These are phyloP conservation scores for Tephrocybe rancida DNA, from an alignment of 768 basidiomycete species.

Conservation along the genomic window DNA sequence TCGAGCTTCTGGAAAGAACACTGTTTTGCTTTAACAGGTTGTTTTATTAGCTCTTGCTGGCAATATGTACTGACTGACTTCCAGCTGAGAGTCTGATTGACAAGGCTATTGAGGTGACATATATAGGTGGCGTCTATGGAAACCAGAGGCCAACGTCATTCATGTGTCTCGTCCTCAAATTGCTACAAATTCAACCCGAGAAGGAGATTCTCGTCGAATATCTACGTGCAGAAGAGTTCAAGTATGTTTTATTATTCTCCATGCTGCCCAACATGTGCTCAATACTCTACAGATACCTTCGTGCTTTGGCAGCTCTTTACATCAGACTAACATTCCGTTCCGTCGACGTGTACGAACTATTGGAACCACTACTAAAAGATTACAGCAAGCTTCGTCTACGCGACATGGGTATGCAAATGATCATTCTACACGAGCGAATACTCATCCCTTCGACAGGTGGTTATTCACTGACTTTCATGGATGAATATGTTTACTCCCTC, in stretches of 20 bases:
- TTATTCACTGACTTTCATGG: slow-evolving; percentile 84
- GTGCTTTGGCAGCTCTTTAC: slow-evolving; percentile 92
- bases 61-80: background rate
- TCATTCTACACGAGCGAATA: background rate
- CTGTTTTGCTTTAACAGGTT: slow-evolving; percentile 95
- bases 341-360: slow-evolving; percentile 87
- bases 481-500: slow-evolving; percentile 87
- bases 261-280: slow-evolving; percentile 1
- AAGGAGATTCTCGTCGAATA: slow-evolving; percentile 98
- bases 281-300: slow-evolving; percentile 71
- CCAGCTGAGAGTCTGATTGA: slow-evolving; percentile 93
- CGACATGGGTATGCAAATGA: slow-evolving; percentile 63
- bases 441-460: slow-evolving; percentile 55
- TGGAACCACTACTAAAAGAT: slow-evolving; percentile 95
- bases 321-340: slow-evolving; percentile 93
- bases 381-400: slow-evolving; percentile 86
- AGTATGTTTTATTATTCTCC: slow-evolving; percentile 50
- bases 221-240: slow-evolving; percentile 95
- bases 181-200: slow-evolving; percentile 96
- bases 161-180: slow-evolving; percentile 88
- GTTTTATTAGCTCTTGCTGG: slow-evolving; percentile 17
- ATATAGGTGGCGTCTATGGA: slow-evolving; percentile 92
- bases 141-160: slow-evolving; percentile 96
- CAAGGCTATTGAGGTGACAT: slow-evolving; percentile 80
- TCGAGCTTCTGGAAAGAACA: slow-evolving; percentile 97